Evolutionary conservation across 2,329 filamentous ascomycete species (phyloP), one percentile per base, ranked within the genome.

Genomic region (Fusarium verticillioides): DNA sequence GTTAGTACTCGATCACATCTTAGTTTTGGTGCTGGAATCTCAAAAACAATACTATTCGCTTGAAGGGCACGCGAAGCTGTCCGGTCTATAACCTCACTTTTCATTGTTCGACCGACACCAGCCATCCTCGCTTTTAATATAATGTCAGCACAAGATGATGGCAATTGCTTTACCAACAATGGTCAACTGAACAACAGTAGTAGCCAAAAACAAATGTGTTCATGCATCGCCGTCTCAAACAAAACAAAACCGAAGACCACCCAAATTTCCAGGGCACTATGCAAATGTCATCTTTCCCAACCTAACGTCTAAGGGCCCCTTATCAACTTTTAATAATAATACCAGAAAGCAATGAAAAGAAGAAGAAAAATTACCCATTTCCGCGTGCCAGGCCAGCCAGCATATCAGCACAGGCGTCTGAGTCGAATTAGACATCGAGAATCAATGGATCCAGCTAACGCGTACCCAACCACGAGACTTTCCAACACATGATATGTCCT

Each of bases 31-130:
- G 57, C 60, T 58, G 63, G 46, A 57, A 54, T 46, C 65, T 16
- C 18, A 63, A 26, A 52, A 36, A 37, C 18, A 44, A 23, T 52
- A 37, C 47, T 19, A 40, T 49, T 65, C 60, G 44, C 39, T 61
- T 52, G 32, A 47, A 47, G 46, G 56, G 57, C 62, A 75, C 34
- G 49, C 61, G 30, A 66, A 32, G 52, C 69, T 66, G 53, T 71
- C 66, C 59, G 69, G 62, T 77, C 75, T 76, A 76, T 70, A 59
- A 69, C 66, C 66, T 74, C 50, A 43, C 63, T 73, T 75, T 75
- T 73, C 60, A 60, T 61, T 66, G n/a, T 67, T 73, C 54, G 42
- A 63, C 53, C 66, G 64, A 77, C 66, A 60, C 73, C 65, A 53
- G 63, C 60, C 75, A 56, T 54, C 60, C 44, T 73, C 37, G 46